Conservation (phyloP, 371 early-diverging fungal species). For the Apophysomyces trapeziformis region DNA sequence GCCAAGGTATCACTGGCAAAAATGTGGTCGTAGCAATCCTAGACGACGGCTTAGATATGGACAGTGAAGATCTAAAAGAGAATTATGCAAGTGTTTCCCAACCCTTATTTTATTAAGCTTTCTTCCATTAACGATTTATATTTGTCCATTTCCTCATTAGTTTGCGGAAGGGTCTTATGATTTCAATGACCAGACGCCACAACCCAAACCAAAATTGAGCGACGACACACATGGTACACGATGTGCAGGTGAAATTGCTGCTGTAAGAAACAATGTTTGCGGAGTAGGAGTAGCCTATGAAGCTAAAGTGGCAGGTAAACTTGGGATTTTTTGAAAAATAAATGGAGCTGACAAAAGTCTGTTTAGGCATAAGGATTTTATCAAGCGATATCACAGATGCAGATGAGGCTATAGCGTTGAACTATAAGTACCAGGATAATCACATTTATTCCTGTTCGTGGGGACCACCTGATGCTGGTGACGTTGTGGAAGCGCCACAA, state of each 20-base stretch:
- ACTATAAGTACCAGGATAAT: slow-evolving; percentile 80
- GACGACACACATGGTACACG: slow-evolving; percentile 97
- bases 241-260: slow-evolving; percentile 98
- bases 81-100: slow-evolving; percentile 76
- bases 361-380: slow-evolving; percentile 37
- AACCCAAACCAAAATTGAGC: slow-evolving; percentile 76
- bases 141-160: slow-evolving; percentile 37
- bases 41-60: slow-evolving; percentile 94
- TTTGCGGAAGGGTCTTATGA: slow-evolving; percentile 89
- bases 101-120: background rate
- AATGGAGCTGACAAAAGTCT: background rate
- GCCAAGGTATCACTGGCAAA: slow-evolving; percentile 89
- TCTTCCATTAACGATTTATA: background rate
- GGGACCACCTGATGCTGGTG: slow-evolving; percentile 91
- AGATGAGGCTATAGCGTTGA: slow-evolving; percentile 87
- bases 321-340: background rate
- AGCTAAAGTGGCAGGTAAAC: slow-evolving; percentile 82
- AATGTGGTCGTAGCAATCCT: slow-evolving; percentile 88
- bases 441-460: slow-evolving; percentile 93
- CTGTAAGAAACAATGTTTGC: slow-evolving; percentile 85
- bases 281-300: slow-evolving; percentile 95
- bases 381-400: slow-evolving; percentile 54
- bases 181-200: slow-evolving; percentile 79
- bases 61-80: slow-evolving; percentile 78
- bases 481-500: slow-evolving; percentile 82